These are phyloP conservation scores for Zygoascus tannicola DNA, from an alignment of 805 yeast genomes.

Conservation along the genomic window DNA sequence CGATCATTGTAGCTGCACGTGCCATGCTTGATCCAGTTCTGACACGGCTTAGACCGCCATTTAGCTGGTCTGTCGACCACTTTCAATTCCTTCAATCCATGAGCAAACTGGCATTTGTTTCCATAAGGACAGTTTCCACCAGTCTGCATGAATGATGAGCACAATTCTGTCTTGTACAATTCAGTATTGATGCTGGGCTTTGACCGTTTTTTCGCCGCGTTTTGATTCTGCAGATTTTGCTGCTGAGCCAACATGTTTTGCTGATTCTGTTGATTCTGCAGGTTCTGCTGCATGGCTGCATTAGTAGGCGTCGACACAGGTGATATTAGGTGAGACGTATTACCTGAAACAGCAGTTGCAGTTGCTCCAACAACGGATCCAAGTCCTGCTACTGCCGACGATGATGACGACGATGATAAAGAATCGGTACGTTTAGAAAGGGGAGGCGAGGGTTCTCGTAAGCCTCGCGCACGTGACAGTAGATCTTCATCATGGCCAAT, in stretches of 20 bases:
- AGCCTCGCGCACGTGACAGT: background rate
- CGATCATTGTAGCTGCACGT: conserved; percentile 81
- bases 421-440: background rate
- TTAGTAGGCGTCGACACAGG: conserved; percentile 3
- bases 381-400: background rate
- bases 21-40: conserved; percentile 77
- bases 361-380: background rate
- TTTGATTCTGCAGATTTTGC: conserved; percentile 17
- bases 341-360: background rate
- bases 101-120: conserved; percentile 89
- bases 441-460: background rate
- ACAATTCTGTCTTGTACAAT: conserved; percentile 83
- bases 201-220: conserved; percentile 17
- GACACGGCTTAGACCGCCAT: conserved; percentile 87
- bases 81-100: conserved; percentile 72
- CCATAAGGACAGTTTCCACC: conserved; percentile 80
- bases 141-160: conserved; percentile 63
- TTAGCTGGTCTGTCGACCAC: conserved; percentile 63
- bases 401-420: background rate
- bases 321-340: background rate
- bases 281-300: background rate
- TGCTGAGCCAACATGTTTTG: too few species aligned
- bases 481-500: background rate
- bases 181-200: conserved; percentile 42
- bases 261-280: background rate